Evolutionary conservation across 2,329 filamentous ascomycete genomes (phyloP).

Genomic region (Calonectria pseudoreteaudii): DNA sequence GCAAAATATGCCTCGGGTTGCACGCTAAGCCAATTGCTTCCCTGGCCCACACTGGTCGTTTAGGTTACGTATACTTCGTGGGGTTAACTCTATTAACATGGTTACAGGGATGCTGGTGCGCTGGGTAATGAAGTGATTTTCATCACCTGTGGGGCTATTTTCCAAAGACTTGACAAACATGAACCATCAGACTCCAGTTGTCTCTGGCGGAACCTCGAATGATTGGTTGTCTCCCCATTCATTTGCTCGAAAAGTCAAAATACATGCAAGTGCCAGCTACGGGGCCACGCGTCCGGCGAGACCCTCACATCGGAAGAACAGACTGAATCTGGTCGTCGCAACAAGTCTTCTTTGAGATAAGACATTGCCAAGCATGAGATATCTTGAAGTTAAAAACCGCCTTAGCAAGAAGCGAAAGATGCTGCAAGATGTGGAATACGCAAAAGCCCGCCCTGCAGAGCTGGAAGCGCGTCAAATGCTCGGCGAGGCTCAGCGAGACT

Average conservation of each 20-base stretch:
- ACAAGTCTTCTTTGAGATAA: not conserved
- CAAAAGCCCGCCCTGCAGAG: not conserved
- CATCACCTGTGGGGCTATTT: slow-evolving; percentile 1
- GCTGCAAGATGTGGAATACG: not conserved
- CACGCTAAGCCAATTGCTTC: not conserved
- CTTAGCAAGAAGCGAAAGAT: not conserved
- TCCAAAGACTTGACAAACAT: not conserved
- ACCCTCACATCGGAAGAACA: not conserved
- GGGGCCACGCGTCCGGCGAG: not conserved
- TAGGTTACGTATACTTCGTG: slow-evolving; percentile 9
- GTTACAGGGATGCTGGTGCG: not conserved
- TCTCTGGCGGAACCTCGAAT: not conserved
- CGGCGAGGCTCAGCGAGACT: not conserved
- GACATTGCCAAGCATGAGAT: not conserved
- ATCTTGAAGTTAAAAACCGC: not conserved
- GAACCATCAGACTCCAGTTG: not conserved
- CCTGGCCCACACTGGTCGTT: not conserved
- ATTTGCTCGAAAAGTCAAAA: slow-evolving; percentile 8
- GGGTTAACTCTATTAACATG: not conserved
- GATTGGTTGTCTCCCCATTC: not conserved
- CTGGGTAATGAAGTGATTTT: slow-evolving; percentile 3
- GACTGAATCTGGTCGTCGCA: not conserved
- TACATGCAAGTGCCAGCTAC: not conserved
- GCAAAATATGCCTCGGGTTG: not conserved
- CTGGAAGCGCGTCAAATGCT: not conserved